phyloP scores from a whole-genome alignment of 2,329 filamentous ascomycete genomes.

The Lecanosticta acicola region DNA sequence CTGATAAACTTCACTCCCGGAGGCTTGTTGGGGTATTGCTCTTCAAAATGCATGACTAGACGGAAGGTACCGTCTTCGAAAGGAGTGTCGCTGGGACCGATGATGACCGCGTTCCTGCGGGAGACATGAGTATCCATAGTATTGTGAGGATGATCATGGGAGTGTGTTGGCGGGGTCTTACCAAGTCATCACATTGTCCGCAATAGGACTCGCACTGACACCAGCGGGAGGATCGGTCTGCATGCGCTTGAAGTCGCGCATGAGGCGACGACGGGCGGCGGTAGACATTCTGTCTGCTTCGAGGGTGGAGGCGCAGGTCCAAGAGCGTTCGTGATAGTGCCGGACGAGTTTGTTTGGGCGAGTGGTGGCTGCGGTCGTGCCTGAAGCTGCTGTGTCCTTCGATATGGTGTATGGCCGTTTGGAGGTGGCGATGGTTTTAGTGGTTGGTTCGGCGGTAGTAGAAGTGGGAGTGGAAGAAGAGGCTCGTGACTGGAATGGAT shows the following conservation, averaged over 20 bases:
- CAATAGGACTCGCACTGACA: slow-evolving; percentile 90
- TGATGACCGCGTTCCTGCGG: slow-evolving; percentile 92
- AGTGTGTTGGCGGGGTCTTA: slow-evolving; percentile 39
- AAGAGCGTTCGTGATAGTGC: neutral
- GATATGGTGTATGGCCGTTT: neutral
- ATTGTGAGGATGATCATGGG: neutral
- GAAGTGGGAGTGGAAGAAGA: neutral
- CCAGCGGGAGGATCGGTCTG: slow-evolving; percentile 96
- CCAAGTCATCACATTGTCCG: slow-evolving; percentile 97
- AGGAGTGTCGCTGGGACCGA: slow-evolving; percentile 90
- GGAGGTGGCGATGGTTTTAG: neutral
- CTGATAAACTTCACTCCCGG: slow-evolving; percentile 98
- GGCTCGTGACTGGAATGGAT: slow-evolving; percentile 2
- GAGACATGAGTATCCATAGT: neutral
- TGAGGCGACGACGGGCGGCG: slow-evolving; percentile 86
- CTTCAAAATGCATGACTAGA: slow-evolving; percentile 98
- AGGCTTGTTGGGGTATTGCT: slow-evolving; percentile 97
- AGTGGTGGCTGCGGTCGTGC: neutral
- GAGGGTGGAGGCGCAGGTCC: slow-evolving; percentile 1
- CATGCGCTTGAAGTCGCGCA: slow-evolving; percentile 99
- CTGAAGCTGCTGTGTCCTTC: neutral
- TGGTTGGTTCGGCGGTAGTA: neutral
- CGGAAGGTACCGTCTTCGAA: slow-evolving; percentile 98
- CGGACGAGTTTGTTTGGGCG: neutral
- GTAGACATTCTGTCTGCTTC: slow-evolving; percentile 66